A percentile compares a stretch with the other conserved stretches of the same genome.
phyloP scores from a whole-genome alignment of 2,329 filamentous ascomycete genomes.

The Aspergillus novoparasiticus region DNA sequence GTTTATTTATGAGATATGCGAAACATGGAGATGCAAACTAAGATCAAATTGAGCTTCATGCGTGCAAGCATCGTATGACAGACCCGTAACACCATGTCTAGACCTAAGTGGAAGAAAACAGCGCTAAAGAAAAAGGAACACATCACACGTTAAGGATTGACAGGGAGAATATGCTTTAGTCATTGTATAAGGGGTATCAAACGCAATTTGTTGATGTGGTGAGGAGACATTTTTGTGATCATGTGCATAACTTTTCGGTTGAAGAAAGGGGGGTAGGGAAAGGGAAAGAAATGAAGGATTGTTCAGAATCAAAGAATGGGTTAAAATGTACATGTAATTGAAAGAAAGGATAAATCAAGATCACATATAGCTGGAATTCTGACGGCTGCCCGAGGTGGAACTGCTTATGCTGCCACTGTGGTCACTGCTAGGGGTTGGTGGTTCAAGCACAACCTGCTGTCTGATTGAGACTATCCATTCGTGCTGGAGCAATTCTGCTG shows the following conservation, averaged over 20 bases:
- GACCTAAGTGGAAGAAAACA: background rate
- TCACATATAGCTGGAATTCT: constrained; percentile 32
- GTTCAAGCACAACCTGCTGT: constrained; percentile 50
- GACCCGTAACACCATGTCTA: background rate
- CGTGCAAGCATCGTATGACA: constrained; percentile 3
- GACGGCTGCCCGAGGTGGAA: constrained; percentile 31
- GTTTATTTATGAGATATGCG: background rate
- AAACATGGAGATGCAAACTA: background rate
- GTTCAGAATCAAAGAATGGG: constrained; percentile 1
- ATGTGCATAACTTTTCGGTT: background rate
- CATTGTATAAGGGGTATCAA: constrained; percentile 33
- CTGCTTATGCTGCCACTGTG: constrained; percentile 41
- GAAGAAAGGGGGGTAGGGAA: background rate
- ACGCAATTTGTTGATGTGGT: constrained; percentile 25
- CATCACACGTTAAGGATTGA: constrained; percentile 2
- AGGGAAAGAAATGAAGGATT: background rate
- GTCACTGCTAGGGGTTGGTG: constrained; percentile 42
- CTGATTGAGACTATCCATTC: constrained; percentile 72
- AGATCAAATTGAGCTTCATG: constrained; percentile 8
- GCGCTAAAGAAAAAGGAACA: background rate
- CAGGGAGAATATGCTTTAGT: background rate
- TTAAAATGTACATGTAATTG: background rate
- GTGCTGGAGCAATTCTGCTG: constrained; percentile 87
- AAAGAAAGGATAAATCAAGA: constrained; percentile 1
- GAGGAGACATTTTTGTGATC: background rate